Evolutionary conservation across 2,329 filamentous ascomycete species (phyloP), one percentile per base, ranked within the genome.

Genomic region (Neofusicoccum kwambonambiense): DNA sequence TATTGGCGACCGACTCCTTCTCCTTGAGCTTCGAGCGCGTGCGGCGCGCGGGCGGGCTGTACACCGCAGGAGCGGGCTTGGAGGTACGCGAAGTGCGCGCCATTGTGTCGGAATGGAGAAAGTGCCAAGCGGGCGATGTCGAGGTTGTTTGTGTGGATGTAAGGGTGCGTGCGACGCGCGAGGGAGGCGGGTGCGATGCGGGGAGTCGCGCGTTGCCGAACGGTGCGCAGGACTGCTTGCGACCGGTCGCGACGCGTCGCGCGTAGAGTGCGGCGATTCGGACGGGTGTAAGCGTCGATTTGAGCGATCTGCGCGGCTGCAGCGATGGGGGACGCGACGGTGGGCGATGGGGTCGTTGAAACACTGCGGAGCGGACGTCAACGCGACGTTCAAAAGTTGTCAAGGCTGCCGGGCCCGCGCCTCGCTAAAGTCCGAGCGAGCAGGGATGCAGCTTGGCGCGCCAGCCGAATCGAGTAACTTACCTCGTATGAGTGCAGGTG

Each of bases 351-450:
- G 56, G 42, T 47, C n/a, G n/a, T 60, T 19, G 56, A 60, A 60
- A 60, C 56, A 27, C 56, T 60, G 41, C 42, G 27, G 51, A 41
- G 51, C 45, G 41, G 34, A 57, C 51, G 62, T 47, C 44, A 58
- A 57, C 51, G 52, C 62, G 62, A 49, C 44, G 44, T 64, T 44
- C 47, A 64, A 64, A 64, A 64, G 50, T 47, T 47, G 56, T 56
- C 58, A 19, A 51, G 45, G 41, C 57, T 31, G 44, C 13, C 57
- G 11, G 41, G 58, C 41, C 56, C 56, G 37, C 42, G 56, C 42
- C 56, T 60, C 56, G 56, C 56, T 60, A 60, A 60, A 47, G 42
- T 22, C 56, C 56, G 56, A 37, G 34, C 27, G 42, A 47, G 27
- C 44, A 42, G 45, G 58, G 45, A 5, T 31, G 13, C 12, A 2